Evolutionary conservation across 208 protist genomes (phyloP), one percentile per base, ranked within the genome.

Genomic region (Trypanosoma congolense): DNA sequence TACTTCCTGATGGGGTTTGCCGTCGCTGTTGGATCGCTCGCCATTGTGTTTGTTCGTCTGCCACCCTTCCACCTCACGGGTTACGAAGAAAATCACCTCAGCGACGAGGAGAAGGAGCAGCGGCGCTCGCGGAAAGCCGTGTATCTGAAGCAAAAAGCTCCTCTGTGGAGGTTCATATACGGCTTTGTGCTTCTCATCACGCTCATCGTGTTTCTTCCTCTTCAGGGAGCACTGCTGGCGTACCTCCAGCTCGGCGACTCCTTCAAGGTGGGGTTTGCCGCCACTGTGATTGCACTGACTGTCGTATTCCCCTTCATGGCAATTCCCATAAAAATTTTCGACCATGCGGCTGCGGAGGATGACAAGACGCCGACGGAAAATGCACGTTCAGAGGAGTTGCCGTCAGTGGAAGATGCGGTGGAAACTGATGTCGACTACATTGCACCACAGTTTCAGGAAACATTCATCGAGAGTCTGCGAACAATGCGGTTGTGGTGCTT

Each of bases 81-180:
- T 3, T 76, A 78, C 58, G 65, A 87, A 40, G 65, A 84, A 41
- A 50, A 40, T 10, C 56, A 75, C 42, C 53, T 89, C 2, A 55
- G 53, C 14, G 69, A 75, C 4, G 64, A 54, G 19, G 73, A 77
- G 18, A 71, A 78, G 46, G 53, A 43, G 40, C 12, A n/a, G 8
- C 55, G 75, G 22, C 52, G 66, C 3, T 58, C 70, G 9, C 69
- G 66, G 2, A 85, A 83, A 38, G 42, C 60, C 4, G 61, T 71
- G 5, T 92, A 87, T 56, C 62, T 83, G 18, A 72, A 77, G 35
- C 83, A 92, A 46, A 74, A 85, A 21, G 81, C 85, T 4, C 83
- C 85, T 6, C 52, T 65, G 8, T 57, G 75, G 14, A 77, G 85
- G 14, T 92, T 92, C 61, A 54, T 44, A 2, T 58, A 79, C 22